Conservation (phyloP, 2,329 filamentous ascomycete species). For the Xylaria sp. region DNA sequence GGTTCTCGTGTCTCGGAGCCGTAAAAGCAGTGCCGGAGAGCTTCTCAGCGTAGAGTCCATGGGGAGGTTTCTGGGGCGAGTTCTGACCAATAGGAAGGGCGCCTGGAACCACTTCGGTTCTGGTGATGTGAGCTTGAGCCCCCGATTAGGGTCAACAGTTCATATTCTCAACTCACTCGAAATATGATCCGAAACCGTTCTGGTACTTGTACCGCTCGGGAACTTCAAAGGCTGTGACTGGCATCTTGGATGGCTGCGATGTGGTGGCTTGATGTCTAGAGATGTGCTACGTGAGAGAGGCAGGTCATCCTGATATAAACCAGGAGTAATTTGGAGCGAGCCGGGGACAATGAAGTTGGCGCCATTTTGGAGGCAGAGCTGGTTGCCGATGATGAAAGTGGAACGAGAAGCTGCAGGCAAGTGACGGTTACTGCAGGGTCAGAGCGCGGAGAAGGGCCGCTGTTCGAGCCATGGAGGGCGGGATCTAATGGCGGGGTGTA, state of each 20-base stretch:
- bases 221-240: slow-evolving; percentile 34
- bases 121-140: slow-evolving; percentile 8
- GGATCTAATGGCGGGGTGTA: neutral
- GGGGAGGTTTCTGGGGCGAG: slow-evolving; percentile 64
- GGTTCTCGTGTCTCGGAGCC: slow-evolving; percentile 52
- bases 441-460: neutral
- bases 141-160: neutral
- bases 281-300: neutral
- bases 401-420: neutral
- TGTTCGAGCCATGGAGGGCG: slow-evolving; percentile 1
- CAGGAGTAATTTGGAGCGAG: neutral
- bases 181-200: slow-evolving; percentile 63
- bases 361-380: neutral
- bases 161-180: slow-evolving; percentile 50
- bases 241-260: slow-evolving; percentile 26
- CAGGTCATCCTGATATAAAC: neutral
- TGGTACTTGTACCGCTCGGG: slow-evolving; percentile 54
- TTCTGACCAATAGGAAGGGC: slow-evolving; percentile 63
- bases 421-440: slow-evolving; percentile 17
- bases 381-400: neutral
- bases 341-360: neutral
- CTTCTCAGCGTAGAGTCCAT: slow-evolving; percentile 66
- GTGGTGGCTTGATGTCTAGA: neutral
- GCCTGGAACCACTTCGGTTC: slow-evolving; percentile 57
- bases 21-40: slow-evolving; percentile 57